A percentile compares a stretch with the other conserved stretches of the same genome.
Conservation (phyloP, 2,329 filamentous ascomycete genomes). For the Beauveria asiatica region DNA sequence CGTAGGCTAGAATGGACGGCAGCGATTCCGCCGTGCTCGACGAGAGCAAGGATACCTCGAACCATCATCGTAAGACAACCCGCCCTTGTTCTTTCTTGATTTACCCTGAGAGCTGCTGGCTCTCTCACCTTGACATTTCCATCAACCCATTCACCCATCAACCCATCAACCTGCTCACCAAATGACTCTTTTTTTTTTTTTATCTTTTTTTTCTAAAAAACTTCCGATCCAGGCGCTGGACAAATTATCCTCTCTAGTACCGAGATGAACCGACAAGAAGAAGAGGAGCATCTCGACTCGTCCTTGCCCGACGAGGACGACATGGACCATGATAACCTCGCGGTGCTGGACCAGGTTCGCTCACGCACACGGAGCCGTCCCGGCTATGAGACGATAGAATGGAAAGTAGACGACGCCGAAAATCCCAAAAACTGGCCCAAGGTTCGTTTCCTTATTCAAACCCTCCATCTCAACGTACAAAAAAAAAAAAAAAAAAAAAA, state of each 20-base stretch:
- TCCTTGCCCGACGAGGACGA: slow-evolving; percentile 24
- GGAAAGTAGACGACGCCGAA: slow-evolving; percentile 39
- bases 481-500: too few relatives aligned
- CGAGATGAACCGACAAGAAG: not conserved
- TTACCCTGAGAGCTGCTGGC: not conserved
- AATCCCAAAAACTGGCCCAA: slow-evolving; percentile 46
- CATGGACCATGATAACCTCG: slow-evolving; percentile 26
- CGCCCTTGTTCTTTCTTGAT: not conserved
- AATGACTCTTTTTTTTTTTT: too few relatives aligned
- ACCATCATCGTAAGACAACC: not conserved
- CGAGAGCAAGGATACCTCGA: not conserved
- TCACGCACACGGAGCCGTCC: slow-evolving; percentile 25
- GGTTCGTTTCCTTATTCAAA: slow-evolving; percentile 19
- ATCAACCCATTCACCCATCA: too few relatives aligned
- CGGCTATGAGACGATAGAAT: slow-evolving; percentile 31
- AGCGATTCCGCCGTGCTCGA: not conserved
- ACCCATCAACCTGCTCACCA: too few relatives aligned
- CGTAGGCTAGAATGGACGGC: not conserved
- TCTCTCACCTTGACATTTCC: not conserved
- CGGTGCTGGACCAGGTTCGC: slow-evolving; percentile 25
- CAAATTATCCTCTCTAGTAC: not conserved
- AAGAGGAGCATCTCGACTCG: not conserved
- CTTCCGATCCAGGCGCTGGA: not conserved
- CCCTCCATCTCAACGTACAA: not conserved
- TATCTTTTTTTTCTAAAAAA: too few relatives aligned